A percentile compares a stretch with the other conserved stretches of the same genome.
phyloP scores from a whole-genome alignment of 192 early-diverging fungal species.

The Cladochytrium replicatum region DNA sequence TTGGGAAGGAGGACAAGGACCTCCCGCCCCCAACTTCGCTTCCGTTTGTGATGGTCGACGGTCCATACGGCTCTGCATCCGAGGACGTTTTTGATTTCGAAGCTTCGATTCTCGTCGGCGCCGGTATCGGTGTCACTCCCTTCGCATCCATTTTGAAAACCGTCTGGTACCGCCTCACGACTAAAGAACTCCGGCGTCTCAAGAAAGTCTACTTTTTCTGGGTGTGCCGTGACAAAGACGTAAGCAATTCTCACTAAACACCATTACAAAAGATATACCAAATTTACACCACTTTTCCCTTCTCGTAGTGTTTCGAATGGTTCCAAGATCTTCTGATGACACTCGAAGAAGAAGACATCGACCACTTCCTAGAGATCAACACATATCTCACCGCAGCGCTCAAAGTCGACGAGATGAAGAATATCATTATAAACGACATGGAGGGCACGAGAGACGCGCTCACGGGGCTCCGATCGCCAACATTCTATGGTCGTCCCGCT shows the following conservation, averaged over 20 bases:
- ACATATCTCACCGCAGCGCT: conserved; percentile 67
- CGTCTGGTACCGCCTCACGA: conserved; percentile 58
- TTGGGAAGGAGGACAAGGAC: conserved; percentile 37
- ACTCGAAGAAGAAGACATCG: conserved; percentile 66
- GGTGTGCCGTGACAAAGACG: conserved; percentile 72
- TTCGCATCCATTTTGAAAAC: conserved; percentile 76
- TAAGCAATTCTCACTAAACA: conserved; percentile 3
- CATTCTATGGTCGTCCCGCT: conserved; percentile 74
- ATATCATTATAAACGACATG: conserved; percentile 53
- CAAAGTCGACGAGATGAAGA: conserved; percentile 54
- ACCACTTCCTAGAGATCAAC: conserved; percentile 68
- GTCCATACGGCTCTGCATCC: conserved; percentile 66
- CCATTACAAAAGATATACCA: no score
- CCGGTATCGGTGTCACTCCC: conserved; percentile 77
- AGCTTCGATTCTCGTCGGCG: conserved; percentile 64
- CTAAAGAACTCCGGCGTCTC: conserved; percentile 34
- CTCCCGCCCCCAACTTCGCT: conserved; percentile 37
- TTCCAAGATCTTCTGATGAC: conserved; percentile 75
- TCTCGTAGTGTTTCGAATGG: conserved; percentile 63
- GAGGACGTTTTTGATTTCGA: conserved; percentile 81
- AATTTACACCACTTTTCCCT: not conserved
- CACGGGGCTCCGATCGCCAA: conserved; percentile 66
- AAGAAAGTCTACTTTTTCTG: conserved; percentile 84
- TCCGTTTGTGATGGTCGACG: conserved; percentile 65
- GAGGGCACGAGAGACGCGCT: conserved; percentile 53